Evolutionary conservation across 768 basidiomycete species (phyloP).

Genomic region (Trametes elegans): DNA sequence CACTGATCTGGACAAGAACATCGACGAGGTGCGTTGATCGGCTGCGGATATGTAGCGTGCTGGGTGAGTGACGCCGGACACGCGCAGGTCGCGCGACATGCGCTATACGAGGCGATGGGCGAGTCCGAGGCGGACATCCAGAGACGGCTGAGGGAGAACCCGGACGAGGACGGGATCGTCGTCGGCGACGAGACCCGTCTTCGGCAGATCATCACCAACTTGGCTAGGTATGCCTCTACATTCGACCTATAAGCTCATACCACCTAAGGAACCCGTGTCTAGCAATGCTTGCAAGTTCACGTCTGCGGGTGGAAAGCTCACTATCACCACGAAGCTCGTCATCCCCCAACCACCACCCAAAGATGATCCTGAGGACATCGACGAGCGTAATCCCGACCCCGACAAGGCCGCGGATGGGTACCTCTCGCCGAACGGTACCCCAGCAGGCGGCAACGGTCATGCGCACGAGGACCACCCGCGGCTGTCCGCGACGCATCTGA

Average conservation of each 20-base stretch:
- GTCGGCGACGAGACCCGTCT: constrained; percentile 82
- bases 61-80: neutral
- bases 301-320: constrained; percentile 62
- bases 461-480: constrained; percentile 5
- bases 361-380: constrained; percentile 1
- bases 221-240: constrained; percentile 53
- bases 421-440: neutral
- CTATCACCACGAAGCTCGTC: constrained; percentile 64
- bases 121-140: constrained; percentile 41
- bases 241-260: neutral
- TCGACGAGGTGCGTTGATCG: constrained; percentile 52
- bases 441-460: neutral
- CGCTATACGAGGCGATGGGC: constrained; percentile 60
- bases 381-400: neutral
- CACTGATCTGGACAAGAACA: constrained; percentile 63
- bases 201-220: constrained; percentile 80
- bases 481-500: constrained; percentile 37
- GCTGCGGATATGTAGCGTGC: neutral
- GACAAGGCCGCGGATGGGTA: neutral
- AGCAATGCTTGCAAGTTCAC: constrained; percentile 85
- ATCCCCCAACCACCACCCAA: constrained; percentile 23
- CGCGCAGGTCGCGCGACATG: constrained; percentile 53
- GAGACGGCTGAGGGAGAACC: constrained; percentile 42
- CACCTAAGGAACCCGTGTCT: neutral
- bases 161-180: constrained; percentile 63